Base-by-base conservation (phyloP, 345 rosid species). In the Nasturtium officinale region DNA sequence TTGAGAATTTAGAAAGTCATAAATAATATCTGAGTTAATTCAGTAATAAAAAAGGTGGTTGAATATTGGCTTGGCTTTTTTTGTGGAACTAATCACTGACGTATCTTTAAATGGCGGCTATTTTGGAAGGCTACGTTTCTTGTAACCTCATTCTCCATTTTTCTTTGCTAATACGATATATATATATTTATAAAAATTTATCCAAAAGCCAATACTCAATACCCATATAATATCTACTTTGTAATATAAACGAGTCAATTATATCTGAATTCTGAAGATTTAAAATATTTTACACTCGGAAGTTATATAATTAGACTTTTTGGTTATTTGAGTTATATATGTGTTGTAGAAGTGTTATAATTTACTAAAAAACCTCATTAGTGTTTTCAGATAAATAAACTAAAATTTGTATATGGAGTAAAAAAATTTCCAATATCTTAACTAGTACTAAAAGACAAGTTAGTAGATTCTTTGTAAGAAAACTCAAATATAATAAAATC, bases 71-170 rank as follows among this genome's bases (percentile, higher is more conserved):
- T 76, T 52, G 79, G 51, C 28, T 52, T 74, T 40, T 67, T 67
- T 42, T 67, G 46, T 75, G 30, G 68, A 51, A 68, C 26, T 61
- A 43, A 40, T 53, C 33, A 52, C 25, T 23, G 61, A 54, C 63
- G 75, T 76, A 58, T 43, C 65, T 61, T 76, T 62, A 47, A 69
- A 69, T 37, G 79, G 63, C 65, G 59, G 75, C 71, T 72, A 61
- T 9, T 72, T 53, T 72, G 9, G 54, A 52, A 62, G 33, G 55
- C 70, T 62, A 69, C 53, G 69, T 62, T 62, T 76, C 75, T 67
- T 33, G 37, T 51, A 48, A 45, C 50, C 46, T 5, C 16, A 64
- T 59, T 38, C 65, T 54, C 38, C 37, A 32, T n/a, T 63, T 26
- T 42, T 15, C 37, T 25, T 72, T 0, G 58, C 9, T 59, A 47